These are phyloP conservation scores for Macrotyloma uniflorum DNA, from an alignment of 306 rosid species.

Conservation along the genomic window DNA sequence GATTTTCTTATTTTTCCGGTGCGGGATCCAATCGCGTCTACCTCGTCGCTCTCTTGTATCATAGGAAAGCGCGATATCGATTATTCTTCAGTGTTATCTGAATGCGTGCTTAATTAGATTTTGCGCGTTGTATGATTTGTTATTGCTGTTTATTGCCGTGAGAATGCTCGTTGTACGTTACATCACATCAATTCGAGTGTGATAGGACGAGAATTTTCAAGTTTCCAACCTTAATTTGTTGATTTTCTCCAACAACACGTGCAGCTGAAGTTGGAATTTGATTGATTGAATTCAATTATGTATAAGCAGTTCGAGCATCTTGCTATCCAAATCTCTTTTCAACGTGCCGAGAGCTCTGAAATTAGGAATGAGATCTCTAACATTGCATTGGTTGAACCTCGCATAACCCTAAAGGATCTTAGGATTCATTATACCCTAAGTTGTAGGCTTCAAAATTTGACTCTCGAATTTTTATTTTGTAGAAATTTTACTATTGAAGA, in stretches of 20 bases:
- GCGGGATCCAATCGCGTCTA: background rate
- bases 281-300: background rate
- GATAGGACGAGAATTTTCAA: background rate
- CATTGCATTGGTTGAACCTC: background rate
- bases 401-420: background rate
- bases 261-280: background rate
- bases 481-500: background rate
- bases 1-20: conserved; percentile 18
- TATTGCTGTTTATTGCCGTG: background rate
- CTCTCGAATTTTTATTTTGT: background rate
- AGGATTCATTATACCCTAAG: background rate
- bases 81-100: background rate
- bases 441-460: background rate
- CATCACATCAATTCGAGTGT: conserved; percentile 1
- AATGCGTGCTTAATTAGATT: background rate
- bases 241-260: background rate
- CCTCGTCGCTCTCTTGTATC: background rate
- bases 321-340: background rate
- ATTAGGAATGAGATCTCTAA: background rate
- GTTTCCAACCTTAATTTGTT: background rate
- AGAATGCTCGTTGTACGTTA: background rate
- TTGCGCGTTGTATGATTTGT: background rate
- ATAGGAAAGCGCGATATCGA: background rate
- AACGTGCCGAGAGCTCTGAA: background rate
- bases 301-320: background rate